Conservation (phyloP, 2,329 filamentous ascomycete genomes). For the Monosporascus sp. region DNA sequence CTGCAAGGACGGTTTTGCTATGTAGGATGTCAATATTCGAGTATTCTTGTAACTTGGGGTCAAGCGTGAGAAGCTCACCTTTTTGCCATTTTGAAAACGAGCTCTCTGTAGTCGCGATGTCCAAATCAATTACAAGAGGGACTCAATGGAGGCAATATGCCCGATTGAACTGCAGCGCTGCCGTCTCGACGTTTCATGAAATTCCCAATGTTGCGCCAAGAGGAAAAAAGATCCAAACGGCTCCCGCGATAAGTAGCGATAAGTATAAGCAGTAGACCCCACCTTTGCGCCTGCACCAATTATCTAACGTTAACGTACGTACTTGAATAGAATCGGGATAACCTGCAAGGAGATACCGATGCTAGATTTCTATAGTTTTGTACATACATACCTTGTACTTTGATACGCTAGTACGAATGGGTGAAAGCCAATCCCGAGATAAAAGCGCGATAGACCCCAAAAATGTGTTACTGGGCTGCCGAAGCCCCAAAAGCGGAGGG, state of each 20-base stretch:
- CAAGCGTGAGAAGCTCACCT: slow-evolving; percentile 13
- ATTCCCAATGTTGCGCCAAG: too few species aligned
- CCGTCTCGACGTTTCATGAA: too few species aligned
- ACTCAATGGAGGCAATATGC: too few species aligned
- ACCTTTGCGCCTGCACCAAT: too few species aligned
- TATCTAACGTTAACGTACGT: too few species aligned
- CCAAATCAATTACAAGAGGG: background rate
- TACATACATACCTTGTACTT: too few species aligned
- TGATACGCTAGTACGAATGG: too few species aligned
- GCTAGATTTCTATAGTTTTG: background rate
- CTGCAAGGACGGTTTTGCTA: slow-evolving; percentile 36
- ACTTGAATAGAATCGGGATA: background rate
- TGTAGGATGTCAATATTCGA: slow-evolving; percentile 10
- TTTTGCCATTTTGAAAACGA: slow-evolving; percentile 25
- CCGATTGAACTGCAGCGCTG: background rate
- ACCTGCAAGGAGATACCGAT: background rate
- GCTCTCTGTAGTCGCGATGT: background rate
- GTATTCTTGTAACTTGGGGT: background rate
- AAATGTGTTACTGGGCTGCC: background rate
- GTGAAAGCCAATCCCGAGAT: background rate
- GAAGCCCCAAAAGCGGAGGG: background rate
- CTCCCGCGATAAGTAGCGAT: background rate
- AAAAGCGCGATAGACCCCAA: background rate
- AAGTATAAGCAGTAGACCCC: background rate
- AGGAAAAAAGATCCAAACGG: too few species aligned